phyloP scores from a whole-genome alignment of 2,329 filamentous ascomycete genomes.

The Drechslerella stenobrocha region DNA sequence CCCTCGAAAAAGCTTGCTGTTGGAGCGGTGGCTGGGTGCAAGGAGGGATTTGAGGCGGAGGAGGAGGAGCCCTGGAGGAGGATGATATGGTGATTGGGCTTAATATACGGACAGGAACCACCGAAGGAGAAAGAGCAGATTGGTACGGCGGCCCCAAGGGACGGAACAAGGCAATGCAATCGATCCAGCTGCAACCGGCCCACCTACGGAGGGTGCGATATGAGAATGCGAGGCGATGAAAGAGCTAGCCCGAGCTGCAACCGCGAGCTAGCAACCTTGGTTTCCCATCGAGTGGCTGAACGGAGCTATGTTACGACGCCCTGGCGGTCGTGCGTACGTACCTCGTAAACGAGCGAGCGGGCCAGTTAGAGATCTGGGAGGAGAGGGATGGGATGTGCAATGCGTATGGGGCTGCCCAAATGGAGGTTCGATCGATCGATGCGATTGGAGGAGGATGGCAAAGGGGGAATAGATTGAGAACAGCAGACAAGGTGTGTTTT shows the following conservation, averaged over 20 bases:
- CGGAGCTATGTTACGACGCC: constrained; percentile 27
- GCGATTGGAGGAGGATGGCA: constrained; percentile 21
- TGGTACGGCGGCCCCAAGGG: background rate
- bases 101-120: background rate
- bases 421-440: constrained; percentile 14
- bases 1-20: constrained; percentile 11
- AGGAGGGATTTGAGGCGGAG: background rate
- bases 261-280: too few species aligned
- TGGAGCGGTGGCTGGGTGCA: constrained; percentile 11
- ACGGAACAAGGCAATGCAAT: too few species aligned
- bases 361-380: constrained; percentile 9
- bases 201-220: too few species aligned
- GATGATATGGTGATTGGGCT: background rate
- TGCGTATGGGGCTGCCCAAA: constrained; percentile 47
- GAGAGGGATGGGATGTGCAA: constrained; percentile 13
- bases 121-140: background rate
- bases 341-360: constrained; percentile 3
- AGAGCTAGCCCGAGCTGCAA: too few species aligned
- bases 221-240: too few species aligned
- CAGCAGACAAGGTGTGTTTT: too few species aligned
- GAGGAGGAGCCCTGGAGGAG: background rate
- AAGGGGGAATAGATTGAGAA: too few species aligned
- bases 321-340: too few species aligned
- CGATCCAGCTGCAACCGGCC: background rate
- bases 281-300: background rate